These are phyloP conservation scores for Aspergillus felis DNA, from an alignment of 2,329 filamentous ascomycete species.

Conservation along the genomic window DNA sequence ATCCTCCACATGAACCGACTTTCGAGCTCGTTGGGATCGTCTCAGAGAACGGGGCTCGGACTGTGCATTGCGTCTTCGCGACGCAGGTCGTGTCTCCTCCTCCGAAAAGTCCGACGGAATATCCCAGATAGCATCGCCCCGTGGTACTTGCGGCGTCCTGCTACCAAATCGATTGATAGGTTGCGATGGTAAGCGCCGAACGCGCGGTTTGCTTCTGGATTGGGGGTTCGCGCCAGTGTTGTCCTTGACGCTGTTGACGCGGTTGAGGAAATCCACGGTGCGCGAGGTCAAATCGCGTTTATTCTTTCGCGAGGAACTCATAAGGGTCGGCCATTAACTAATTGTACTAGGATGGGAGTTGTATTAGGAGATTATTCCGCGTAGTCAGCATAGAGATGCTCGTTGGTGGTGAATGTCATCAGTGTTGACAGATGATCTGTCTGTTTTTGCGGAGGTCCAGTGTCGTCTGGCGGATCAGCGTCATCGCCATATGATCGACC, in stretches of 20 bases:
- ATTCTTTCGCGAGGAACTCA: slow-evolving; percentile 9
- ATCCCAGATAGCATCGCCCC: slow-evolving; percentile 6
- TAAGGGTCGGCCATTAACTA: neutral
- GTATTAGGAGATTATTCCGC: neutral
- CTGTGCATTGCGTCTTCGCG: neutral
- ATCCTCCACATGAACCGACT: neutral
- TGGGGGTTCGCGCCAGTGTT: neutral
- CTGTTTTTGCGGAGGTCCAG: neutral
- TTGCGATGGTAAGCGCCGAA: slow-evolving; percentile 2
- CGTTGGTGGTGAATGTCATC: neutral
- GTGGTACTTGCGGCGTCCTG: neutral
- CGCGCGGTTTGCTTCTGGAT: neutral
- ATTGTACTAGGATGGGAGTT: neutral
- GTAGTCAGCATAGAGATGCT: neutral
- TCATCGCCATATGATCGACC: neutral
- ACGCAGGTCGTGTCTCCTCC: neutral
- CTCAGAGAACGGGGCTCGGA: slow-evolving; percentile 6
- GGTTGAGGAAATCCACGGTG: slow-evolving; percentile 20
- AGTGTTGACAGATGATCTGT: neutral
- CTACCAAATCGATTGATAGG: neutral
- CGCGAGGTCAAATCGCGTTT: slow-evolving; percentile 14
- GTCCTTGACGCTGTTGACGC: slow-evolving; percentile 18
- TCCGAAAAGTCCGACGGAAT: slow-evolving; percentile 5
- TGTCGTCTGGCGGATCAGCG: neutral
- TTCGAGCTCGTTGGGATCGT: slow-evolving; percentile 8